These are phyloP conservation scores for Fraxinus americana DNA, from an alignment of 257 asterid species.

Conservation along the genomic window DNA sequence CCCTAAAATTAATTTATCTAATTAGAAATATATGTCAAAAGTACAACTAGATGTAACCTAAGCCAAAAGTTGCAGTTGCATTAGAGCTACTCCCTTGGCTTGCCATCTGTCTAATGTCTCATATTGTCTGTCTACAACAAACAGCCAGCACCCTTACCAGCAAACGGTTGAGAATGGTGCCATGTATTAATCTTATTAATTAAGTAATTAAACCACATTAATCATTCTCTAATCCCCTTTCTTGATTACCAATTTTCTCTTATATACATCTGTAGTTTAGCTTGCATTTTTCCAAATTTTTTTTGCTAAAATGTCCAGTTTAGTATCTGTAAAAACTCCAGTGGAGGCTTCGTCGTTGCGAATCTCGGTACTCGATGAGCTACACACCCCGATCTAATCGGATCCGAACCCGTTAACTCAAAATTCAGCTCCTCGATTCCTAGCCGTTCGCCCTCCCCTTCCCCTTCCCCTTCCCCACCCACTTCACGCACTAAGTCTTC, in stretches of 20 bases:
- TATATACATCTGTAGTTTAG: not conserved
- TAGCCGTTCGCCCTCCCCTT: slow-evolving; percentile 85
- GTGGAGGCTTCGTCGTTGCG: slow-evolving; percentile 43
- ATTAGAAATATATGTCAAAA: too few relatives aligned
- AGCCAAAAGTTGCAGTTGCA: slow-evolving; percentile 3
- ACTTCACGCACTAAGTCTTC: slow-evolving; percentile 90
- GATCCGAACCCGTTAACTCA: slow-evolving; percentile 62
- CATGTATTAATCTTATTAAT: slow-evolving; percentile 20
- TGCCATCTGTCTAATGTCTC: not conserved
- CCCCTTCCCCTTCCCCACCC: too few relatives aligned
- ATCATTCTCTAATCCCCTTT: not conserved
- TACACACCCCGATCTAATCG: slow-evolving; percentile 59
- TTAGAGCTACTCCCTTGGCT: not conserved
- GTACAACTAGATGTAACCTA: not conserved
- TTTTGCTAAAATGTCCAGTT: slow-evolving; percentile 63
- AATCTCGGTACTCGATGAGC: slow-evolving; percentile 44
- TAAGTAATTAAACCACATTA: not conserved
- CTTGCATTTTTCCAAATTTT: not conserved
- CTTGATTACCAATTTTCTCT: slow-evolving; percentile 23
- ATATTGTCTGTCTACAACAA: not conserved
- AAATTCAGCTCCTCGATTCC: slow-evolving; percentile 62
- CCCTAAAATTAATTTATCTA: too few relatives aligned
- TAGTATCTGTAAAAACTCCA: slow-evolving; percentile 84
- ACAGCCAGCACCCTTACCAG: slow-evolving; percentile 25
- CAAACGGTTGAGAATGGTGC: slow-evolving; percentile 33